phyloP scores from a whole-genome alignment of 805 yeast genomes.

The Ogataea pignaliae region DNA sequence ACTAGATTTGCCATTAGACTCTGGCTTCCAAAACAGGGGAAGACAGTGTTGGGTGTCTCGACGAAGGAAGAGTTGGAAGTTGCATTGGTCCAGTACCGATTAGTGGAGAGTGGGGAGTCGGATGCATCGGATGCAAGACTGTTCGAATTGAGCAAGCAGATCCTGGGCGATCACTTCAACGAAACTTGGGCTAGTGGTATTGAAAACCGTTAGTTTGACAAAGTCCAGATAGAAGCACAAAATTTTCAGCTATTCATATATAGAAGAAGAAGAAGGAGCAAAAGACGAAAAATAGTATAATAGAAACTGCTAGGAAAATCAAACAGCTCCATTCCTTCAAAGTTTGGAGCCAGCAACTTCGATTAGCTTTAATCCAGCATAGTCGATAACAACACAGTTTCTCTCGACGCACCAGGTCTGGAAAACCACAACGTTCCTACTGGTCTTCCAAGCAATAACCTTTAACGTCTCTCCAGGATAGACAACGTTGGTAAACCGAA shows the following conservation, averaged over 20 bases:
- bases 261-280: conserved; percentile 1
- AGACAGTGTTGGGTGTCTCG: conserved; percentile 78
- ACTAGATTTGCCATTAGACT: conserved; percentile 65
- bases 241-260: not conserved
- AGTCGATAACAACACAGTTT: conserved; percentile 71
- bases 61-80: conserved; percentile 54
- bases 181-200: conserved; percentile 57
- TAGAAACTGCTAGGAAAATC: conserved; percentile 1
- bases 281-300: not conserved
- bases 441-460: conserved; percentile 80
- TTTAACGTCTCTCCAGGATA: conserved; percentile 90
- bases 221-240: not conserved
- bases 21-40: conserved; percentile 49
- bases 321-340: conserved; percentile 7
- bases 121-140: conserved; percentile 40
- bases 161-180: conserved; percentile 51
- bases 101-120: conserved; percentile 34
- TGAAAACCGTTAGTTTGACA: not conserved
- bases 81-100: conserved; percentile 58
- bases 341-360: conserved; percentile 19
- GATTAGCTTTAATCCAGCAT: conserved; percentile 72
- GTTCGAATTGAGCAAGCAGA: conserved; percentile 38
- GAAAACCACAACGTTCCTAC: conserved; percentile 62
- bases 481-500: conserved; percentile 84
- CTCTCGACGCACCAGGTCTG: conserved; percentile 81